Base-by-base conservation (phyloP, 2,329 filamentous ascomycete species). In the Dactylonectria macrodidyma region DNA sequence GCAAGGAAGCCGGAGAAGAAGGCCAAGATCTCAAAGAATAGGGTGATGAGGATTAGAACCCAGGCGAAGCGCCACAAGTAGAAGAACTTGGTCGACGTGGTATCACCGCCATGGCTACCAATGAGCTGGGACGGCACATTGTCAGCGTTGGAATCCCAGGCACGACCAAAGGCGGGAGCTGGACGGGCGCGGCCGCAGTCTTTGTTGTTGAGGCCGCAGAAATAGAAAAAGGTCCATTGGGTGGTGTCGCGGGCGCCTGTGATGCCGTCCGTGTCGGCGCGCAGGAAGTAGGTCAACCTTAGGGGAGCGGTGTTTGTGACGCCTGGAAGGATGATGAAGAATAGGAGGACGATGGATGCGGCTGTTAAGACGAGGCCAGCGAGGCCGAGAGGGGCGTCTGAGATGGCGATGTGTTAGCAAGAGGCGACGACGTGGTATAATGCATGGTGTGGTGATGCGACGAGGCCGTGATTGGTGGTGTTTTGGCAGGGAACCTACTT, bases 31-130 rank as follows among this genome's bases (percentile, higher is more conserved):
- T 89, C 89, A 80, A 97, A 96, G 85, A 97, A 90, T 44, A 98
- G 88, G 19, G 91, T 90, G 72, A 98, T 91, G 64, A 98, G 85
- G 84, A 93, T 93, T 82, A 97, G 96, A 44, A 95, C 94, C 89
- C 95, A 98, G 81, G 94, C 92, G 84, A 98, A 97, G 47, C 95
- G 90, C 84, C 94, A 97, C 78, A 96, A 87, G 82, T 95, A 94
- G 84, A 88, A 98, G 85, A 91, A 97, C 71, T 83, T 82, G 24
- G 70, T 79, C 69, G 86, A 87, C 6, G 90, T 91, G 3, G 88
- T 91, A 66, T 81, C 71, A 66, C 83, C 82, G 66, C 84, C 89
- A 73, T 90, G 85, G 10, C 71, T 65, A 47, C 92, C 87, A 44
- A 82, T 76, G n/a, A 90, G 80, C 5, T 76, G 78, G 0, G 68